phyloP scores from a whole-genome alignment of 176 grass and related monocot genomes.

The Neostapfia colusana region DNA sequence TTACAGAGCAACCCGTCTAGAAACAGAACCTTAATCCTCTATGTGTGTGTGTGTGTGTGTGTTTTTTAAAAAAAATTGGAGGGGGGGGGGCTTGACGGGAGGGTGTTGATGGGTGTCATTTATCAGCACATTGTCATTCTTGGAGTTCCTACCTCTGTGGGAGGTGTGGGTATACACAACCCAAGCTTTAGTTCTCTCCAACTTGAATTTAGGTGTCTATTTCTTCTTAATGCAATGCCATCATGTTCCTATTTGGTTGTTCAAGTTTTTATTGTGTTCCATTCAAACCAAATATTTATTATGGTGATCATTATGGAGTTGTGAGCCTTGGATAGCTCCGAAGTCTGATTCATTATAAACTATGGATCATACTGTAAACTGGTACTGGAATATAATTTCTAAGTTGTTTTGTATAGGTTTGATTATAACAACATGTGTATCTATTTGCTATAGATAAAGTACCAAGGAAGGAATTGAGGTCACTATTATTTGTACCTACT shows the following conservation, averaged over 20 bases:
- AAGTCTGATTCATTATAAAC: background rate
- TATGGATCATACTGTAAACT: background rate
- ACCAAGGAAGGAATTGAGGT: background rate
- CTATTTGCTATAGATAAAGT: background rate
- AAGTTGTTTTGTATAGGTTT: background rate
- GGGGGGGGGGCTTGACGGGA: background rate
- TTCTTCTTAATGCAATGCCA: background rate
- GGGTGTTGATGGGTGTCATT: background rate
- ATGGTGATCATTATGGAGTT: background rate
- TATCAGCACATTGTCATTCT: background rate
- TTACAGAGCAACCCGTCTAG: background rate
- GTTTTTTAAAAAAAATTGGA: no score
- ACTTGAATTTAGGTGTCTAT: background rate
- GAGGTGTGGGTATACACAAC: background rate
- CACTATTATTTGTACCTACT: background rate
- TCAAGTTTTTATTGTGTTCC: background rate
- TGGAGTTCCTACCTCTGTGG: background rate
- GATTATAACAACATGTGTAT: background rate
- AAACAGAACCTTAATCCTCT: slow-evolving; percentile 10
- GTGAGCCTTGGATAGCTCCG: background rate
- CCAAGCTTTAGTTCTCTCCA: background rate
- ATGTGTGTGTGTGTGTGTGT: background rate
- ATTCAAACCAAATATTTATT: background rate
- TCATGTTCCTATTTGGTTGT: background rate
- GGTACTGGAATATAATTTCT: background rate